phyloP scores from a whole-genome alignment of 2,329 filamentous ascomycete genomes.

The Calonectria pseudoreteaudii region DNA sequence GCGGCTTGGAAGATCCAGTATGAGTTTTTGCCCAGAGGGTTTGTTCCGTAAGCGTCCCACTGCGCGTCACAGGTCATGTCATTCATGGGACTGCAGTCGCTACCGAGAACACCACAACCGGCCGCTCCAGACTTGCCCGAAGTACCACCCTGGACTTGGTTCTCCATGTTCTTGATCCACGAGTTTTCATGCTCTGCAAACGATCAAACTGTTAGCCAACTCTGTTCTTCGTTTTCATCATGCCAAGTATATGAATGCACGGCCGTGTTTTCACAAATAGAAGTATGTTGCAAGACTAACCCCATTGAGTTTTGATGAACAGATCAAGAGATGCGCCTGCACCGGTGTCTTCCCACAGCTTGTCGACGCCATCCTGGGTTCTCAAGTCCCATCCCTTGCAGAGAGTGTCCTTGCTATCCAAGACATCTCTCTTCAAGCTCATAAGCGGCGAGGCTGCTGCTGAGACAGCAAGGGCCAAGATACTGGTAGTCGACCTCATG shows the following conservation, averaged over 20 bases:
- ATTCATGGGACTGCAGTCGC: not conserved
- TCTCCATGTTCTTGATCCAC: slow-evolving; percentile 25
- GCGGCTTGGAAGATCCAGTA: slow-evolving; percentile 22
- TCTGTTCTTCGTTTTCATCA: too few species aligned
- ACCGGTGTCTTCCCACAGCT: not conserved
- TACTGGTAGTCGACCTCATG: not conserved
- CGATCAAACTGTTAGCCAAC: not conserved
- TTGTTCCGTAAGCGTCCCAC: slow-evolving; percentile 1
- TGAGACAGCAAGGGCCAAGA: not conserved
- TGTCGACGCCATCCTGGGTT: not conserved
- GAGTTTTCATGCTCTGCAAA: not conserved
- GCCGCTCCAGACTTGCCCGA: slow-evolving; percentile 19
- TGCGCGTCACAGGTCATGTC: slow-evolving; percentile 5
- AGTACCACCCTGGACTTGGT: slow-evolving; percentile 14
- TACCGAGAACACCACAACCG: slow-evolving; percentile 1
- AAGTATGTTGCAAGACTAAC: not conserved
- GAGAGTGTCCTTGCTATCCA: not conserved
- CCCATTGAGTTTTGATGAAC: not conserved
- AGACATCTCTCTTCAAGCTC: not conserved
- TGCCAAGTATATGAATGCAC: too few species aligned
- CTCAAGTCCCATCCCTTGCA: not conserved
- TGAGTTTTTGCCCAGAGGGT: slow-evolving; percentile 3
- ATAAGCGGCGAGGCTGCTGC: not conserved
- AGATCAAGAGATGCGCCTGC: not conserved
- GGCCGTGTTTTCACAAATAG: too few species aligned